Conservation (phyloP, 2,329 filamentous ascomycete genomes). For the Ceratocystis lukuohia region DNA sequence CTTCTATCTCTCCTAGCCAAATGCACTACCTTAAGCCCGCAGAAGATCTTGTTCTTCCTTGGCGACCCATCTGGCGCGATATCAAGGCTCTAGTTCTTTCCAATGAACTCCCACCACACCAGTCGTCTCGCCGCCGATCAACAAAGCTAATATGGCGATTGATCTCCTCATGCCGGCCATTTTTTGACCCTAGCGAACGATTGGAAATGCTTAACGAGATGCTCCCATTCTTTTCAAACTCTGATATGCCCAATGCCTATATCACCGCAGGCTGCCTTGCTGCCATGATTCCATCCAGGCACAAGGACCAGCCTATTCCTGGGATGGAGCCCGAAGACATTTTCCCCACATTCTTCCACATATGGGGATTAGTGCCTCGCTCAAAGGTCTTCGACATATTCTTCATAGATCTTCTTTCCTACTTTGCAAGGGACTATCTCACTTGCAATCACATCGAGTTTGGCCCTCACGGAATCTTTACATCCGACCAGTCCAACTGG, state of each 20-base stretch:
- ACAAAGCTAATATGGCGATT: slow-evolving; percentile 67
- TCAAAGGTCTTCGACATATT: slow-evolving; percentile 77
- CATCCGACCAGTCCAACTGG: slow-evolving; percentile 75
- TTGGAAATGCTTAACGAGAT: slow-evolving; percentile 70
- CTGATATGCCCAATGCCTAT: slow-evolving; percentile 81
- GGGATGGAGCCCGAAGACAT: slow-evolving; percentile 80
- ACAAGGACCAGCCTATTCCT: slow-evolving; percentile 54
- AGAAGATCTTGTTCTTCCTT: slow-evolving; percentile 82
- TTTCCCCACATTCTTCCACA: slow-evolving; percentile 85
- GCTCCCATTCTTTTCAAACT: slow-evolving; percentile 80
- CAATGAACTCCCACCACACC: slow-evolving; percentile 59
- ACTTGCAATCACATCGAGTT: slow-evolving; percentile 64
- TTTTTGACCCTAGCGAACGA: slow-evolving; percentile 81
- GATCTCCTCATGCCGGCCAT: slow-evolving; percentile 77
- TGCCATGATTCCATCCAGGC: slow-evolving; percentile 71
- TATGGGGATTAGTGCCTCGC: slow-evolving; percentile 86
- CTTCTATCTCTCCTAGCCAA: neutral
- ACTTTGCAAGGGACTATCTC: slow-evolving; percentile 73
- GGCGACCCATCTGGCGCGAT: slow-evolving; percentile 85
- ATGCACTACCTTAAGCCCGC: slow-evolving; percentile 77
- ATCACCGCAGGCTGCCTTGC: slow-evolving; percentile 84
- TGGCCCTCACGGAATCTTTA: slow-evolving; percentile 79
- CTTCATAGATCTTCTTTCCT: slow-evolving; percentile 80
- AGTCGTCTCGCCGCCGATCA: slow-evolving; percentile 40
- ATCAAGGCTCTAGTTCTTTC: slow-evolving; percentile 83